Evolutionary conservation across 306 rosid genomes (phyloP), one percentile per base, ranked within the genome.

Genomic region (Myrica gale): DNA sequence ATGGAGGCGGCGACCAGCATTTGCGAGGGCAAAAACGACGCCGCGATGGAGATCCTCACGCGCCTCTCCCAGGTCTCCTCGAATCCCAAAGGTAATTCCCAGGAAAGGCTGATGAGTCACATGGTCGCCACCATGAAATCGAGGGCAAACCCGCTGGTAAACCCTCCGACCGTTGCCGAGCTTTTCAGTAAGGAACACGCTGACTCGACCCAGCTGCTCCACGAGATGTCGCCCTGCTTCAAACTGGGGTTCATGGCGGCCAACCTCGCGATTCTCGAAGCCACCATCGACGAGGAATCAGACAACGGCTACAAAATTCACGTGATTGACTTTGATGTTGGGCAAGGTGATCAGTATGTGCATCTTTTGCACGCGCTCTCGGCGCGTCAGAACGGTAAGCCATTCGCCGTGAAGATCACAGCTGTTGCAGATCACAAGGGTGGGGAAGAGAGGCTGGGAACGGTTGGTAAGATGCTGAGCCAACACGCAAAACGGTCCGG

Each of bases 321-420:
- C 46, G 92, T 95, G 15, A 77, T 95, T 26, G 98, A 95, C 85
- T 95, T 95, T 26, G 97, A 90, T 41, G 88, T 95, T 41, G 97
- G 97, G 12, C 81, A 87, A 43, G 98, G 93, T 0, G 79, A 76
- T 10, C 97, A 89, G 74, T 95, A 90, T 47, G 6, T 21, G 50
- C 67, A 21, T 5, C 97, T 95, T 1, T 72, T 95, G 8, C 85
- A 62, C 72, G 79, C 60, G 71, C 92, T 95, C 8, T 17, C 78
- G 4, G 51, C 68, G 62, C 91, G 90, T 45, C 82, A 21, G 66
- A 80, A 76, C 4, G 83, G 74, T 0, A 78, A 69, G 57, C 17
- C 76, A 0, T 44, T 73, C 7, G 6, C 47, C 21, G 71, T 95
- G 76, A 87, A 80, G 82, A 85, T 95, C 75, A 85, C 82, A 1